A percentile compares a stretch with the other conserved stretches of the same genome.
These are phyloP conservation scores for Helotiales sp. DNA, from an alignment of 2,329 filamentous ascomycete species.

Conservation along the genomic window DNA sequence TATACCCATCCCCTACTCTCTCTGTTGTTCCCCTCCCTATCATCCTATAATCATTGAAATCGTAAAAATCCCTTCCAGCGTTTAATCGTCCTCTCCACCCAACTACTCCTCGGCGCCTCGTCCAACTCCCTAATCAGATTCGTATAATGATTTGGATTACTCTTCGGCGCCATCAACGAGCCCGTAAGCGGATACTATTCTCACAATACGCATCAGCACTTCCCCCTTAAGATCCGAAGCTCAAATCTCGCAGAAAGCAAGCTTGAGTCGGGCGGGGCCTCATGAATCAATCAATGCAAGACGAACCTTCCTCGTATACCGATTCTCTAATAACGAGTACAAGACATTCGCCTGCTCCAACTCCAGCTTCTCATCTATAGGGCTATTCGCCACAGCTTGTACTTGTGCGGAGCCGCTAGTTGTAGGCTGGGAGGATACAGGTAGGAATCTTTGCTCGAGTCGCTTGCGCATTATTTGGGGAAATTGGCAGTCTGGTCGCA, in stretches of 20 bases:
- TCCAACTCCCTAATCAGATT: slow-evolving; percentile 67
- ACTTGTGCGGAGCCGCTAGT: slow-evolving; percentile 11
- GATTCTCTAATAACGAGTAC: slow-evolving; percentile 62
- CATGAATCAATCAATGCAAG: neutral
- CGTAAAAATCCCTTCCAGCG: slow-evolving; percentile 64
- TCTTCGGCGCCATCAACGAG: slow-evolving; percentile 60
- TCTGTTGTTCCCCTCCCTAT: neutral
- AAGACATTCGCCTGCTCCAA: slow-evolving; percentile 63
- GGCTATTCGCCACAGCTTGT: slow-evolving; percentile 12
- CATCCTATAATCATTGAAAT: slow-evolving; percentile 51
- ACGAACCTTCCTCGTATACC: slow-evolving; percentile 60
- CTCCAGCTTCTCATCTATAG: slow-evolving; percentile 52
- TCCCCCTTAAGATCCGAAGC: neutral
- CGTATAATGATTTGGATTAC: slow-evolving; percentile 67
- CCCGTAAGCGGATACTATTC: slow-evolving; percentile 54
- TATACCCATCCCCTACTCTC: neutral
- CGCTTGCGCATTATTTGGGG: slow-evolving; percentile 58
- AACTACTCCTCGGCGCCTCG: slow-evolving; percentile 62
- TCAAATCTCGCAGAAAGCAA: neutral
- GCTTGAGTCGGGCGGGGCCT: too few relatives aligned
- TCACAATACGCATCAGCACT: neutral
- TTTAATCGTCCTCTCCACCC: slow-evolving; percentile 57
- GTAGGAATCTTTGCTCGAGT: slow-evolving; percentile 45
- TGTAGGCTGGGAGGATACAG: slow-evolving; percentile 24
- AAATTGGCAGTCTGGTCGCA: slow-evolving; percentile 67